Evolutionary conservation across 2,329 filamentous ascomycete genomes (phyloP), one percentile per base, ranked within the genome.

Genomic region (Huntiella moniliformis): DNA sequence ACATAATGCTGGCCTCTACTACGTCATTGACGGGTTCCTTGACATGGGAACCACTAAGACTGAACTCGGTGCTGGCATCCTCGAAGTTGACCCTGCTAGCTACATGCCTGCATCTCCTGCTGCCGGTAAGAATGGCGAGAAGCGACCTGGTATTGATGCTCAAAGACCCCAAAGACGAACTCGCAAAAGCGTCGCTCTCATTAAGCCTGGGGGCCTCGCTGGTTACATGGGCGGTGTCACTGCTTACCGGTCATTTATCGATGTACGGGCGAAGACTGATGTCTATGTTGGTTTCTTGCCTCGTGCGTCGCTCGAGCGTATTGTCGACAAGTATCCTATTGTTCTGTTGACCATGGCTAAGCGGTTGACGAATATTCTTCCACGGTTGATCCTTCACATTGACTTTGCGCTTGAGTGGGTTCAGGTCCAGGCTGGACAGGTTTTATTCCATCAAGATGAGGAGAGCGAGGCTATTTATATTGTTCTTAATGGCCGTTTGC

Each of bases 401-500:
- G 91, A 98, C 60, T 98, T 98, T 63, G 91, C 91, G 3, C 68
- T 98, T 13, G 92, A 98, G 64, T 98, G 92, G 91, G 79, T 95
- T 3, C 92, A 98, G 57, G 86, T 98, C 51, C 86, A 85, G 60
- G 85, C 91, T 3, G 87, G 91, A 0, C 86, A 98, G 57, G 82
- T 95, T 7, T 82, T 98, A 33, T 94, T 92, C 58, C 84, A 93
- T 53, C 82, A 93, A 60, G 79, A 79, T 2, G 87, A 98, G 53
- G 91, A 96, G 53, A 98, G 91, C 55, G 91, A 98, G 60, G 88
- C 92, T 1, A 98, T 98, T 36, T 98, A 96, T 56, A 87, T 98
- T 51, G 91, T 98, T 1, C 71, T 98, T 12, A 98, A 98, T 54
- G 91, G 91, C 7, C 82, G 91, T 12, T 63, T 98, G 13, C 74